A percentile compares a stretch with the other conserved stretches of the same genome.
Evolutionary conservation across 2,329 filamentous ascomycete genomes (phyloP).

Genomic region (Neobulgaria alba): DNA sequence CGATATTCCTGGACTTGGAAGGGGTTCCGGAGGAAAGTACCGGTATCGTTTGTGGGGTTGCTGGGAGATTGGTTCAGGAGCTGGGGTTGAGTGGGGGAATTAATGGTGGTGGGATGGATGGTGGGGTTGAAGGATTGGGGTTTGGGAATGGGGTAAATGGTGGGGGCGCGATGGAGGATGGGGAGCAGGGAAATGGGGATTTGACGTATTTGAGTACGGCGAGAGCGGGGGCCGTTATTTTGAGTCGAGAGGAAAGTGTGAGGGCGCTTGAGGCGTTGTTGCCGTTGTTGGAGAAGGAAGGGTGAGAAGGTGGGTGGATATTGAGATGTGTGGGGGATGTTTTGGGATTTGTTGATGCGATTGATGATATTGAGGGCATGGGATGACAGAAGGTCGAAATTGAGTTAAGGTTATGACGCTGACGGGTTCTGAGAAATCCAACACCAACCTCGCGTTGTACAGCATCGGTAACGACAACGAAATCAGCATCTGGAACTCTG

Average conservation of each 20-base stretch:
- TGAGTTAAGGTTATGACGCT: no score
- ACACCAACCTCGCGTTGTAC: no score
- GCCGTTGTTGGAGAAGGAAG: constrained; percentile 22
- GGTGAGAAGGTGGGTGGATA: no score
- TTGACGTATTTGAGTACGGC: constrained; percentile 89
- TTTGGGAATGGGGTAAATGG: not conserved
- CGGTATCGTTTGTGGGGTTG: constrained; percentile 91
- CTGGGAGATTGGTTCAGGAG: constrained; percentile 69
- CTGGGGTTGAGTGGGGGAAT: constrained; percentile 42
- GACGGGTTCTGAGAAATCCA: no score
- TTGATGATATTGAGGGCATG: no score
- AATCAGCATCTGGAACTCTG: no score
- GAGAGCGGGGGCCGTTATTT: constrained; percentile 79
- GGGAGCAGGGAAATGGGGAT: constrained; percentile 41
- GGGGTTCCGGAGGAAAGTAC: constrained; percentile 79
- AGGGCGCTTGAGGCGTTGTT: constrained; percentile 64
- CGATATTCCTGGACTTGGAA: constrained; percentile 80
- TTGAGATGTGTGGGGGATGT: no score
- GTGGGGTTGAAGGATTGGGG: constrained; percentile 41
- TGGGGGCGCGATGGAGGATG: not conserved
- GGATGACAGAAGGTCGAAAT: no score
- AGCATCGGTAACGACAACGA: no score
- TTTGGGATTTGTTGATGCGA: no score
- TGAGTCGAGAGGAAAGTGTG: constrained; percentile 65
- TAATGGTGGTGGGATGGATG: constrained; percentile 2